Base-by-base conservation (phyloP, 306 rosid genomes). In the Cotoneaster glaucophyllus region DNA sequence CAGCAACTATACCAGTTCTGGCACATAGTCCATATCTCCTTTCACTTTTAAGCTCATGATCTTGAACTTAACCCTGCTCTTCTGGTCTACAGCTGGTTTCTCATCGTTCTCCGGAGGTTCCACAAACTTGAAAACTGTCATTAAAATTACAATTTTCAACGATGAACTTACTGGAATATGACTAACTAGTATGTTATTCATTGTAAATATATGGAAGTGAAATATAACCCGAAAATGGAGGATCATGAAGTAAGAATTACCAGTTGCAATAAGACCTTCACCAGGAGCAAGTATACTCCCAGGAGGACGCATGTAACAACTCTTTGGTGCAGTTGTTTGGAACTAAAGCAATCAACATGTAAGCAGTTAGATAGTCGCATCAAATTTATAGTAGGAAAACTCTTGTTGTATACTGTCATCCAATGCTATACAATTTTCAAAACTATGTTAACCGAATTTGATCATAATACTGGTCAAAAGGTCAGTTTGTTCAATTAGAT, bases 271-370 rank as follows among this genome's bases (percentile, higher is more conserved):
- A 70, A 89, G 71, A 80, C 90, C 86, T 85, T 90, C 98, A 85
- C 88, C 90, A 25, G 96, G 96, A 69, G 90, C 89, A 80, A 93
- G 95, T 69, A 93, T 86, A 32, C 93, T 96, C 26, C 98, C 93
- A 0, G 98, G 95, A 80, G 96, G 98, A 66, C 96, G 96, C 98
- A 93, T 93, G 78, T 84, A 93, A 75, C 98, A 93, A 78, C 98
- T 90, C 89, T 93, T 93, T 69, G 98, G 97, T 15, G 96, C 97
- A 61, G 98, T 93, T 68, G 98, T 93, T 90, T 93, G 98, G 76
- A 93, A 93, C 98, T 93, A 73, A 71, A 78, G 85, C 79, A 76
- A 56, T 77, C 72, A 81, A 84, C 19, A 74, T 3, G 73, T 71
- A 63, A 77, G 45, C 39, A 71, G 71, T 67, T 66, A 39, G 73